Evolutionary conservation across 345 rosid species (phyloP).

Genomic region (Bretschneidera sinensis): DNA sequence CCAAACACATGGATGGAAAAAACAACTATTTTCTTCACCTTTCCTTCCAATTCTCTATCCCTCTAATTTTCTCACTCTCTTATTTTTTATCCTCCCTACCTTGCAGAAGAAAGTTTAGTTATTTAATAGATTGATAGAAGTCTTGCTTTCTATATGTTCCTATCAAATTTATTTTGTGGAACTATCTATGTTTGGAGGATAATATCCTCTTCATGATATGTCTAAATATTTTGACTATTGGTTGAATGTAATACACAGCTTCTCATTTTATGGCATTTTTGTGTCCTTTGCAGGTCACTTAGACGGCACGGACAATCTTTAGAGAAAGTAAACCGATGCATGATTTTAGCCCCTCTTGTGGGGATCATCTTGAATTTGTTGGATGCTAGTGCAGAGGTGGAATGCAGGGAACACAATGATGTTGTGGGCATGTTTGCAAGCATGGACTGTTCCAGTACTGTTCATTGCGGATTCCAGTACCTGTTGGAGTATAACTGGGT

Average conservation of each 20-base stretch:
- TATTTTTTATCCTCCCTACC: too few relatives aligned
- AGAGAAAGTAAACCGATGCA: constrained; percentile 73
- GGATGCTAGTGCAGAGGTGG: constrained; percentile 49
- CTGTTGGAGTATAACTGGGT: constrained; percentile 89
- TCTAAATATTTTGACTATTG: too few relatives aligned
- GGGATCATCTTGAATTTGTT: constrained; percentile 88
- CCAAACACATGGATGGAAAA: too few relatives aligned
- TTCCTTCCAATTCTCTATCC: too few relatives aligned
- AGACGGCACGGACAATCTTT: constrained; percentile 65
- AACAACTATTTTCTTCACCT: too few relatives aligned
- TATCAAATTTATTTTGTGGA: background rate
- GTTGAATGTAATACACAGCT: too few relatives aligned
- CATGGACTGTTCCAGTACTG: constrained; percentile 78
- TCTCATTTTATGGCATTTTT: background rate
- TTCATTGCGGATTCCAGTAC: constrained; percentile 74
- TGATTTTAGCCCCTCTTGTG: constrained; percentile 80
- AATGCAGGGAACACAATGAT: constrained; percentile 44
- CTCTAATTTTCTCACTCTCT: too few relatives aligned
- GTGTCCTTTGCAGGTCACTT: constrained; percentile 52
- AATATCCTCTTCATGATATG: too few relatives aligned
- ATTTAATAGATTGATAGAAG: too few relatives aligned
- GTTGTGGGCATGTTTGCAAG: constrained; percentile 70
- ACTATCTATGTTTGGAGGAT: too few relatives aligned
- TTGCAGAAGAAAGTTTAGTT: too few relatives aligned
- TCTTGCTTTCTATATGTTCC: too few relatives aligned